Evolutionary conservation across 192 early-diverging fungal genomes (phyloP), one percentile per base, ranked within the genome.

Genomic region (Backusella liffmaniae): DNA sequence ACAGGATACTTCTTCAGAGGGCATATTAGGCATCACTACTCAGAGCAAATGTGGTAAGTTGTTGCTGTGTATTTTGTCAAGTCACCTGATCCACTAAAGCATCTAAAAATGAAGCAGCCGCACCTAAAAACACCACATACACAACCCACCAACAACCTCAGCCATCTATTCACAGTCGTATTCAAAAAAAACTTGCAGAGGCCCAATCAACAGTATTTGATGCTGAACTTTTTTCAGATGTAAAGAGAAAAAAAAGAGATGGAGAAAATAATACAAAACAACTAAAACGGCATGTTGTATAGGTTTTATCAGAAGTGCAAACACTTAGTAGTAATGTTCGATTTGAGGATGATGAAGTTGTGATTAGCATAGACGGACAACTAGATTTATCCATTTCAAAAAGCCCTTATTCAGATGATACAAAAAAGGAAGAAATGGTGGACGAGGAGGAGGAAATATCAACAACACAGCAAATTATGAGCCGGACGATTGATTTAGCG

Each of bases 121-220:
- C 13, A 18, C 16, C 12, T 15, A 44, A 39, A 44, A 16, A 29
- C 23, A 72, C 26, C 7, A 16, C 29, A 1, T 29, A 13, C 70
- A 69, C 18, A 62, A 39, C 44, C 12, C 30, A 41, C 12, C 30
- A 41, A 41, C 35, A 67, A 9, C 13, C 66, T n/a, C 66, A 35
- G 15, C 5, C 18, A 18, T 10, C 18, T 16, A 16, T 6, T 18
- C 70, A 71, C 15, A 68, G 44, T 15, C 67, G 46, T 23, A 75
- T 78, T 30, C 82, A 83, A 41, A 75, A 79, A 29, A 83, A 82
- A 37, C 73, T 88, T 15, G 70, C 80, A 53, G 73, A 83, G 5
- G 86, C 85, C 0, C 84, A 86, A 41, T 59, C 73, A 2, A 80
- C 86, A 6, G 79, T 88, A 4, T 86, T 86, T 73, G 86, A 88